Evolutionary conservation across 805 yeast genomes (phyloP), one percentile per base, ranked within the genome.

Genomic region (Maudiozyma serrabonitensis): DNA sequence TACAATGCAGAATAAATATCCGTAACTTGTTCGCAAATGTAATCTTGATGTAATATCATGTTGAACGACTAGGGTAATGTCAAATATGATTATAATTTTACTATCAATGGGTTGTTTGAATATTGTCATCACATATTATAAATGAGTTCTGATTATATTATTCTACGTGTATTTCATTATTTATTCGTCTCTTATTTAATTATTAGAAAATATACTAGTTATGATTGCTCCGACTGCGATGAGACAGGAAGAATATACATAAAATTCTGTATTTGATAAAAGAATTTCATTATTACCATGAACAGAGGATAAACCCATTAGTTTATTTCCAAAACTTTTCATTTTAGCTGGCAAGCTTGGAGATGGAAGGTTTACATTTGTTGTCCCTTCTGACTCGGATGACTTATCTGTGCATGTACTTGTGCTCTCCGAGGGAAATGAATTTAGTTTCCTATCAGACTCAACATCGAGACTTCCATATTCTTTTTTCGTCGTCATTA

Each of bases 181-280:
- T 28, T 11, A 6, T 9, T 28, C 2, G 32, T 28, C 9, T 28
- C 8, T 28, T 28, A 28, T 28, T 28, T 28, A 28, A 8, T 9
- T 28, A 28, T 28, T 28, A 28, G 9, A 28, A 28, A 28, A 28
- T 28, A 28, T 11, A 28, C 32, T 6, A 28, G 2, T 35, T 16
- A 26, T 16, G 9, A 40, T 23, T 19, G 28, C 28, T 5, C 43
- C 43, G 5, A 40, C 12, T 13, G 21, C 18, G 6, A 40, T 19
- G 32, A 54, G 49, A 32, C 52, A 43, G 7, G 53, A 25, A 6
- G 58, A 55, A 47, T 54, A 57, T 9, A 50, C 19, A 46, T 54
- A 54, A 16, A 57, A 48, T 41, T 53, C 56, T 19, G 50, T 16
- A 18, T 47, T 54, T 6, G 55, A 48, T 23, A 57, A 32, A 2